Base-by-base conservation (phyloP, 176 grass and related monocot genomes). In the Oryza coarctata region DNA sequence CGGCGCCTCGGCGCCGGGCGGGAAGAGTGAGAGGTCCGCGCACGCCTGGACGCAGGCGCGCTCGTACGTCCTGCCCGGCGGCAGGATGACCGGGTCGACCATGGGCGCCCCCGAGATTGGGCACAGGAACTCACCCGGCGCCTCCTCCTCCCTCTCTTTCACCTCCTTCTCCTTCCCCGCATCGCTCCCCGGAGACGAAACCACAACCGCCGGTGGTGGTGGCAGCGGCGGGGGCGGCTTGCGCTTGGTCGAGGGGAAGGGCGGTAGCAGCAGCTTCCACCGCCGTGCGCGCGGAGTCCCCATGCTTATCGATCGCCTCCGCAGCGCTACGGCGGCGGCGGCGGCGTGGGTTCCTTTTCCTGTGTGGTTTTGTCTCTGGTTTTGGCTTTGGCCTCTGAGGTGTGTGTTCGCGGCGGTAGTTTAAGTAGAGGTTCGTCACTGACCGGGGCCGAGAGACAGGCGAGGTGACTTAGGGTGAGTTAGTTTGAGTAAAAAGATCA, bases 71-170 rank as follows among this genome's bases (percentile, higher is more conserved):
- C 55, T 23, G 6, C 92, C 92, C 6, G 83, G 85, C 25, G 86
- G 66, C 13, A 89, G 62, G 84, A 94, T 91, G 64, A 91, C 92
- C 30, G 92, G 89, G 43, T 94, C 92, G 0, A 69, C 87, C 92
- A 94, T 92, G 39, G 88, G 81, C 18, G 63, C 18, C 69, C 74
- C 23, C 5, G 80, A 81, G 83, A 94, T 75, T 23, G 89, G 92
- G 92, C 86, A 91, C 40, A 88, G 8, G 83, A 94, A 91, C 73
- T 94, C 92, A 76, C 0, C 23, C 12, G 73, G 50, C 25, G 68
- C 29, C 29, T 10, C 69, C 33, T 41, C 68, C 14, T 43, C 50
- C 25, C 0, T 1, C 44, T 5, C 17, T 43, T 22, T 27, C 70
- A 14, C 5, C 29, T 41, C 49, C 15, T 1, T 1, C 43, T 8